phyloP scores from a whole-genome alignment of 345 rosid species.

The Eutrema heterophyllum region DNA sequence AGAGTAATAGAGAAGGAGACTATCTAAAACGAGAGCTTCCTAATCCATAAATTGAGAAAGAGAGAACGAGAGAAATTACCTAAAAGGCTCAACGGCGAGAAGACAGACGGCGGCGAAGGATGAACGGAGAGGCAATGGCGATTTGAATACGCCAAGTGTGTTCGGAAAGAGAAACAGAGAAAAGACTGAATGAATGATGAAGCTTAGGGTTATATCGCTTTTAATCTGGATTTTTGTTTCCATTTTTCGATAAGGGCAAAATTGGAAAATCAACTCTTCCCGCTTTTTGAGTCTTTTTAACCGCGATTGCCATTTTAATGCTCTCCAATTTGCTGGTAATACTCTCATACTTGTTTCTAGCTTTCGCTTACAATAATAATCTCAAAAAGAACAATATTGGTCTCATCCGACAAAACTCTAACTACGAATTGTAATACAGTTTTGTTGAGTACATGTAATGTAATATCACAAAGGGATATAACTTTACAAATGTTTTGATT shows the following conservation, averaged over 20 bases:
- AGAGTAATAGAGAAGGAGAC: not conserved
- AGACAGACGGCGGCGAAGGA: not conserved
- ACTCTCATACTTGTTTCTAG: too few species aligned
- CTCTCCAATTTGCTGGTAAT: not conserved
- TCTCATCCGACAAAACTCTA: not conserved
- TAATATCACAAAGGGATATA: not conserved
- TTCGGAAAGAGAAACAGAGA: not conserved
- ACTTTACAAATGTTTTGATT: not conserved
- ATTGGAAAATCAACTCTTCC: not conserved
- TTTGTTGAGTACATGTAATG: conserved; percentile 1
- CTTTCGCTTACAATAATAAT: not conserved
- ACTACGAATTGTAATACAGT: not conserved
- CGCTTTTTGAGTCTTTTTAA: not conserved
- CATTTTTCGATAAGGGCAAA: not conserved
- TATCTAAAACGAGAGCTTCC: not conserved
- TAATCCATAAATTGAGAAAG: not conserved
- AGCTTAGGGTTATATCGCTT: not conserved
- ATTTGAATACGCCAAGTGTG: not conserved
- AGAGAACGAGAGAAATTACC: not conserved
- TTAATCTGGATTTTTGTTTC: conserved; percentile 2
- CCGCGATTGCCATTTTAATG: not conserved
- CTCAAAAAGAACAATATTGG: not conserved
- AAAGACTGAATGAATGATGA: not conserved
- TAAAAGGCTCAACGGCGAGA: not conserved
- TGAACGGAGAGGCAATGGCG: not conserved